These are phyloP conservation scores for Venturia carpophila DNA, from an alignment of 2,329 filamentous ascomycete species.

Conservation along the genomic window DNA sequence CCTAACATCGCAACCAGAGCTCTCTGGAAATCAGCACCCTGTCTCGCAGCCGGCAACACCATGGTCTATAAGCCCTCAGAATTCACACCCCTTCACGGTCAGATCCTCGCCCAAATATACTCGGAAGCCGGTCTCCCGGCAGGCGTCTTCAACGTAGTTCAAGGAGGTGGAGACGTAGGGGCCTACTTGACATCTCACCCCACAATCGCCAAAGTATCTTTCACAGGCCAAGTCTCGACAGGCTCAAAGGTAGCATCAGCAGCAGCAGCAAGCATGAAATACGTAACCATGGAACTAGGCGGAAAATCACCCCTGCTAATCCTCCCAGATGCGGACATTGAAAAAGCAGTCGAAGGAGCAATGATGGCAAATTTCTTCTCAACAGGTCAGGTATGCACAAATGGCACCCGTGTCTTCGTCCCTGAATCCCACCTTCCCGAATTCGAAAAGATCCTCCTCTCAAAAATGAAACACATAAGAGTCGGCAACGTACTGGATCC, in stretches of 20 bases:
- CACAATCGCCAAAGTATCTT: conserved; percentile 74
- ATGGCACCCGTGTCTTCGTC: conserved; percentile 82
- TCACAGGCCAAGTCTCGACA: conserved; percentile 79
- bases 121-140: conserved; percentile 69
- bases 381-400: conserved; percentile 86
- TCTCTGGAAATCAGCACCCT: conserved; percentile 81
- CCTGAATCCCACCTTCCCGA: conserved; percentile 54
- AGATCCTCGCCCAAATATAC: conserved; percentile 68
- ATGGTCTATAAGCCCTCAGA: conserved; percentile 91
- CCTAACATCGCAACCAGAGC: conserved; percentile 34
- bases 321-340: conserved; percentile 69
- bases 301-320: conserved; percentile 78
- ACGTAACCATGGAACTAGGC: conserved; percentile 85
- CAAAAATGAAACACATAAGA: conserved; percentile 63
- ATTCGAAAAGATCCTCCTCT: conserved; percentile 62
- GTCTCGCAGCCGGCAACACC: conserved; percentile 76
- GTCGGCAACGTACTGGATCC: conserved; percentile 65
- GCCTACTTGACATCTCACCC: conserved; percentile 66
- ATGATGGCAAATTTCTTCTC: conserved; percentile 95
- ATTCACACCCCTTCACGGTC: conserved; percentile 75
- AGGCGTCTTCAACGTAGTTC: conserved; percentile 81
- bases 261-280: conserved; percentile 75
- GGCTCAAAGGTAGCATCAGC: conserved; percentile 72
- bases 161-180: conserved; percentile 71
- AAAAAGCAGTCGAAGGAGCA: conserved; percentile 76